phyloP scores from a whole-genome alignment of 2,329 filamentous ascomycete genomes.

The Pseudogymnoascus sp. region DNA sequence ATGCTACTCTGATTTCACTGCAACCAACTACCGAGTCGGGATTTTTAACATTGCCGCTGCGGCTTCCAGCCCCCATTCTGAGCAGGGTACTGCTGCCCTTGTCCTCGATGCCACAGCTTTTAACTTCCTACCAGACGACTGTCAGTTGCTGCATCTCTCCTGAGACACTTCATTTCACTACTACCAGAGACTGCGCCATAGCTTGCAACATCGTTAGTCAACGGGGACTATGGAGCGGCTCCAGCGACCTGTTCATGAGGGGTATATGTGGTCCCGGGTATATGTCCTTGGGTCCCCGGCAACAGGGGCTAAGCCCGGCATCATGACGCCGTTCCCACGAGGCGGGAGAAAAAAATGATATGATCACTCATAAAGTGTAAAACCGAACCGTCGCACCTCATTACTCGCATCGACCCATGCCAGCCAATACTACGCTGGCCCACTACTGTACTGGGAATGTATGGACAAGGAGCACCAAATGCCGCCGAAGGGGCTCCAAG shows the following conservation, averaged over 20 bases:
- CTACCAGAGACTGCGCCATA: not conserved
- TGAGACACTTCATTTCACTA: not conserved
- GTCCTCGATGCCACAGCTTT: not conserved
- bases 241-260: not conserved
- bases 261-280: slow-evolving; percentile 4
- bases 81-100: not conserved
- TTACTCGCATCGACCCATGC: not conserved
- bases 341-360: not conserved
- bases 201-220: not conserved
- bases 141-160: not conserved
- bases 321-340: not conserved
- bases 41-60: not conserved
- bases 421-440: not conserved
- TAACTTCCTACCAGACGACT: not conserved
- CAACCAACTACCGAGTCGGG: not conserved
- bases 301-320: not conserved
- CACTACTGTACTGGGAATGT: not conserved
- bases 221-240: not conserved
- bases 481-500: not conserved
- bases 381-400: not conserved
- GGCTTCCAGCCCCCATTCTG: not conserved
- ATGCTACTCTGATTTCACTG: not conserved
- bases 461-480: not conserved
- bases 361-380: not conserved
- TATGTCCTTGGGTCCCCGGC: not conserved